Percentiles rank a stretch among this genome's conserved stretches.
phyloP scores from a whole-genome alignment of 2,329 filamentous ascomycete species.

The Tricladium varicosporioides region DNA sequence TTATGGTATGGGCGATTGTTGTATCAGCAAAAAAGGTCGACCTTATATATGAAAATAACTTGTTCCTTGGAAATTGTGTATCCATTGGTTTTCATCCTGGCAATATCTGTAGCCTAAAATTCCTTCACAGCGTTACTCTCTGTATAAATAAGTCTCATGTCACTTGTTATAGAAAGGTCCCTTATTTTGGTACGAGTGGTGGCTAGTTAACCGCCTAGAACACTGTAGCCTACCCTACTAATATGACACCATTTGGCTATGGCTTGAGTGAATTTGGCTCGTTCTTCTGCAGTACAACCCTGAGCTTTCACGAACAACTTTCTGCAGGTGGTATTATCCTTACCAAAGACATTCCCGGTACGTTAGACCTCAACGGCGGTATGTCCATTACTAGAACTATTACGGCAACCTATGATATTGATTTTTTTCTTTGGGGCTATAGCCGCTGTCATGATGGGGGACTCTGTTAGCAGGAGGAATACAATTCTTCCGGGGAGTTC shows the following conservation, averaged over 20 bases:
- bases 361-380: conserved; percentile 30
- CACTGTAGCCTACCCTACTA: conserved; percentile 46
- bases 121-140: neutral
- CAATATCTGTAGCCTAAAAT: neutral
- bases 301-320: neutral
- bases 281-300: neutral
- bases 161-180: conserved; percentile 18
- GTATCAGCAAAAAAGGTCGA: neutral
- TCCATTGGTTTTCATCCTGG: neutral
- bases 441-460: conserved; percentile 48
- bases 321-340: conserved; percentile 43
- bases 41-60: neutral
- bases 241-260: conserved; percentile 44
- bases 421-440: conserved; percentile 52
- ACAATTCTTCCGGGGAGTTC: conserved; percentile 54
- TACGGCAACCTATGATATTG: conserved; percentile 47
- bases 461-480: conserved; percentile 50
- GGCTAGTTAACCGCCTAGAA: conserved; percentile 57
- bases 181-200: conserved; percentile 53
- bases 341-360: conserved; percentile 41
- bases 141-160: neutral
- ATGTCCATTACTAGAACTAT: conserved; percentile 40
- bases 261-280: conserved; percentile 46
- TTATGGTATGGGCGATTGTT: neutral
- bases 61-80: neutral